These are phyloP conservation scores for Thelonectria discophora DNA, from an alignment of 2,329 filamentous ascomycete genomes.

Conservation along the genomic window DNA sequence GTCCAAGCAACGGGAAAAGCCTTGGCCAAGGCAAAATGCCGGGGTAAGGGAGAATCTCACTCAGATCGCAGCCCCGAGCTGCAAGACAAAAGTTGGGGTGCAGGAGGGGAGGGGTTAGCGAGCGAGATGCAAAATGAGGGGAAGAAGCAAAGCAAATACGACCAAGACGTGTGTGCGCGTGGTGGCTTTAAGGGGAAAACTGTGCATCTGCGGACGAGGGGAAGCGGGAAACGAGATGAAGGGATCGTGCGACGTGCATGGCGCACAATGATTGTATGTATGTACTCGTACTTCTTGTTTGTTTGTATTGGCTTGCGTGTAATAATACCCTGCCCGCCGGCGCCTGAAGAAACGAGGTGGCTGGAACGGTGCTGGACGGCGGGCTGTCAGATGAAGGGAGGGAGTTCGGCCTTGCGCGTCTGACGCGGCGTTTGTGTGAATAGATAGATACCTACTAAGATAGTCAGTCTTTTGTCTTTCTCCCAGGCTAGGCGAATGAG, in stretches of 20 bases:
- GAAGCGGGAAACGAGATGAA: constrained; percentile 22
- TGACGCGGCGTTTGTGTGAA: constrained; percentile 15
- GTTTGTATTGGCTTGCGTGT: constrained; percentile 33
- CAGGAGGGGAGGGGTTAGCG: constrained; percentile 20
- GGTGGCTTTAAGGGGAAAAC: constrained; percentile 4
- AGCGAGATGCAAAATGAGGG: constrained; percentile 24
- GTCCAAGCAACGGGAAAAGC: constrained; percentile 12
- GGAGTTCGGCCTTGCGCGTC: constrained; percentile 11
- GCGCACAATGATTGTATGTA: constrained; percentile 15
- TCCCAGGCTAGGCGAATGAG: constrained; percentile 18
- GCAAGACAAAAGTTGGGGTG: constrained; percentile 18
- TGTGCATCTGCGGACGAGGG: constrained; percentile 23
- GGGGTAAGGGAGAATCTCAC: constrained; percentile 22
- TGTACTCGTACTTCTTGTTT: background rate
- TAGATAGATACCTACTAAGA: constrained; percentile 20
- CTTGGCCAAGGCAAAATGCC: constrained; percentile 11
- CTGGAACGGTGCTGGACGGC: constrained; percentile 27
- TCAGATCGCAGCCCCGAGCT: constrained; percentile 14
- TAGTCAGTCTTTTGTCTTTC: constrained; percentile 3
- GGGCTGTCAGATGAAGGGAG: constrained; percentile 5
- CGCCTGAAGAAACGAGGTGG: constrained; percentile 27
- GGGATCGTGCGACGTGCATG: constrained; percentile 23
- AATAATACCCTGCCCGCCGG: constrained; percentile 41
- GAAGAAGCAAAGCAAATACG: constrained; percentile 9
- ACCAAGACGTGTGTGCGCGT: background rate